Percentiles rank a stretch among this genome's conserved stretches.
Conservation (phyloP, 371 early-diverging fungal genomes). For the Lichtheimia hyalospora region DNA sequence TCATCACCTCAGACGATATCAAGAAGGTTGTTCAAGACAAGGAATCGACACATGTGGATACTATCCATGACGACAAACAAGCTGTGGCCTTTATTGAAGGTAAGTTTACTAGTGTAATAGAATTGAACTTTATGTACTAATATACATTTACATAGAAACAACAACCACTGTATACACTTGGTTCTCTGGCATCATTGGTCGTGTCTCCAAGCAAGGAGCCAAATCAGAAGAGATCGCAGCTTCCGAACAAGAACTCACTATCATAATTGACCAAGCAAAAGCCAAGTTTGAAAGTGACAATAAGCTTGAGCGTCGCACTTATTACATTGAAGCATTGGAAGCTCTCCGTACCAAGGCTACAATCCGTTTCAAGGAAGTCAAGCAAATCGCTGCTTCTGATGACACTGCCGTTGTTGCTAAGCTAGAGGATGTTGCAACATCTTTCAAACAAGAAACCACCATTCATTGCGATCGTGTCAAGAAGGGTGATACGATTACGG, state of each 20-base stretch:
- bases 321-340: background rate
- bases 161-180: constrained; percentile 2
- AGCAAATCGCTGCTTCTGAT: background rate
- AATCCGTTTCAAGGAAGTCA: background rate
- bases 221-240: too few relatives aligned
- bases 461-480: background rate
- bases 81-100: background rate
- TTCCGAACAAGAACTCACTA: background rate
- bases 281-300: background rate
- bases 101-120: background rate
- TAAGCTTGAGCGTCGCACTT: background rate
- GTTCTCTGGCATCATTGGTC: constrained; percentile 8
- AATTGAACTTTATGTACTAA: background rate
- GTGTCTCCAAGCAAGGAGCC: background rate
- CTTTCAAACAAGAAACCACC: background rate
- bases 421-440: background rate
- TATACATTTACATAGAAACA: constrained; percentile 1
- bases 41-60: too few relatives aligned
- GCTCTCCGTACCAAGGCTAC: background rate
- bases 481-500: background rate
- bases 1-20: background rate
- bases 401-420: too few relatives aligned
- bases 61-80: background rate
- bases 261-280: background rate
- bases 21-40: background rate